A percentile compares a stretch with the other conserved stretches of the same genome.
phyloP scores from a whole-genome alignment of 768 basidiomycete genomes.

The Suillus cothurnatus region DNA sequence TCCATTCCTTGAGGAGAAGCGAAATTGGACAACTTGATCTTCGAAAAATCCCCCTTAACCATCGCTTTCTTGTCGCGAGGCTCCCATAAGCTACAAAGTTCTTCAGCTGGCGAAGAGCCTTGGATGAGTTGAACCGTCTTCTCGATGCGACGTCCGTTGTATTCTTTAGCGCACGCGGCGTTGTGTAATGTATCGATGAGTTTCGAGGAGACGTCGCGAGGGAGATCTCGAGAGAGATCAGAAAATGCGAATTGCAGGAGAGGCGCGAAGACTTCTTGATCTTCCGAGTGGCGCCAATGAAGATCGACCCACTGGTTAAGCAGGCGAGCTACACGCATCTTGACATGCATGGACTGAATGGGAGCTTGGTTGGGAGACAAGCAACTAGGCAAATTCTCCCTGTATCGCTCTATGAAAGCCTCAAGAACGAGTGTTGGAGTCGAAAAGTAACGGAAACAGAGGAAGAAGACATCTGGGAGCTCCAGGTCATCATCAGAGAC shows the following conservation, averaged over 20 bases:
- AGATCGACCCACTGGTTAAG: slow-evolving; percentile 72
- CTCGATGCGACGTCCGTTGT: slow-evolving; percentile 29
- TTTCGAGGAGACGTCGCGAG: slow-evolving; percentile 25
- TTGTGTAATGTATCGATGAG: slow-evolving; percentile 35
- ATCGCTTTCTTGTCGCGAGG: slow-evolving; percentile 33
- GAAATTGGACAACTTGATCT: slow-evolving; percentile 37
- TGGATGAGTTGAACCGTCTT: slow-evolving; percentile 27
- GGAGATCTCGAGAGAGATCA: slow-evolving; percentile 33
- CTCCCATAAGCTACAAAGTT: slow-evolving; percentile 26
- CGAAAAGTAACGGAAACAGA: slow-evolving; percentile 73
- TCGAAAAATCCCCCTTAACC: slow-evolving; percentile 27
- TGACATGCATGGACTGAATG: slow-evolving; percentile 49
- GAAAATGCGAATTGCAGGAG: slow-evolving; percentile 35
- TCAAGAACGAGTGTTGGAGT: slow-evolving; percentile 48
- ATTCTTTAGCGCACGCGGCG: slow-evolving; percentile 23
- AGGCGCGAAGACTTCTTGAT: slow-evolving; percentile 39
- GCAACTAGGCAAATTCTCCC: slow-evolving; percentile 28
- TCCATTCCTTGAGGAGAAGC: slow-evolving; percentile 38
- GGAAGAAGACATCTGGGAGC: slow-evolving; percentile 59
- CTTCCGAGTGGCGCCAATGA: slow-evolving; percentile 63
- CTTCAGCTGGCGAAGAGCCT: slow-evolving; percentile 20
- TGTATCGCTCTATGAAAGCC: slow-evolving; percentile 51
- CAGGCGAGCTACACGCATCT: slow-evolving; percentile 59
- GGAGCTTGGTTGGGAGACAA: slow-evolving; percentile 35
- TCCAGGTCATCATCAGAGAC: slow-evolving; percentile 41